Base-by-base conservation (phyloP, 352 stramenopile species). In the Globisporangium megalacanthum region DNA sequence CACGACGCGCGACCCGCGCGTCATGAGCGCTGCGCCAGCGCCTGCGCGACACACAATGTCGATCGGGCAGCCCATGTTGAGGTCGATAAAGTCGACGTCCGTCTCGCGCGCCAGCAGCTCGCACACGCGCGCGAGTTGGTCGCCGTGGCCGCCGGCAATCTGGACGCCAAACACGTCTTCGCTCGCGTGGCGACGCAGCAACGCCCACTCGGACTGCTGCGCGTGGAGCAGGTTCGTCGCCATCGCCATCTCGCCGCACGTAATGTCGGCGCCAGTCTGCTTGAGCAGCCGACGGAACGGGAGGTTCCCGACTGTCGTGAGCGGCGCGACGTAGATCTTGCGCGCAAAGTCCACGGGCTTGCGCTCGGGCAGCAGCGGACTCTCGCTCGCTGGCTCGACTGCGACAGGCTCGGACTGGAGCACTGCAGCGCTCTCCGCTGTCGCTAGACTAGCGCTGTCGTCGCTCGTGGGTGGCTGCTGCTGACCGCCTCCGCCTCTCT, bases 261-360 rank as follows among this genome's bases (percentile, higher is more conserved):
- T 99, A 65, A 99, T 99, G 69, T 99, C 97, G 29, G 97, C 97
- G 45, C 97, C 97, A 36, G 92, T 97, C 50, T 98, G 79, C 79
- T 99, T 99, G 72, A 99, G 79, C 48, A 99, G 81, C 6, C 97
- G 84, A 49, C 97, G 92, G 77, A 99, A 99, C 6, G 97, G 97
- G 29, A 99, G 68, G 69, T 99, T 99, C n/a, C 97, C 97, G 1
- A 99, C 96, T 1, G 97, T 99, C 31, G 97, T 99, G 15, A 99
- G 84, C 9, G 97, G 97, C 10, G 97, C 97, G 25, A 99, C 78
- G 77, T 99, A 99, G 29, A 99, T 97, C 72, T 99, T 99, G 60
- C 90, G 88, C 49, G 95, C 86, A 62, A 99, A 99, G 65, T 99
- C 94, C 51, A 99, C 85, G 0, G 93, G 84, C 61, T 98, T 95